Evolutionary conservation across 2,329 filamentous ascomycete genomes (phyloP), one percentile per base, ranked within the genome.

Genomic region (Trematosphaeria pertusa): DNA sequence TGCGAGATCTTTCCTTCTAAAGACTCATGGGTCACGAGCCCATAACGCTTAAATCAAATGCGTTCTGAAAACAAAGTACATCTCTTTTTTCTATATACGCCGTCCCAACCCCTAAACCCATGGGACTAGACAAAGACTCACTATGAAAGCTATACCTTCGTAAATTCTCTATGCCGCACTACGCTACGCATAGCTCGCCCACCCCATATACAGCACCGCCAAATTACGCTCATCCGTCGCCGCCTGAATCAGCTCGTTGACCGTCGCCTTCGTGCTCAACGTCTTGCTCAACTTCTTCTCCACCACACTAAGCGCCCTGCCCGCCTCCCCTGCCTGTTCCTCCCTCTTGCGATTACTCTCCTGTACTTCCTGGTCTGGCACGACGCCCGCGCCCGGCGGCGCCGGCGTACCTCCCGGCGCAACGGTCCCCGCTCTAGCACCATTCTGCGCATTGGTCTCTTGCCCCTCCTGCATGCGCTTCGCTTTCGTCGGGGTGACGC

Each of bases 201-300:
- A 71, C 2, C 70, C 70, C 57, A 64, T 68, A 48, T 70, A 99
- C 61, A 99, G 74, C 32, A 97, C 86, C 2, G 94, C 93, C 64
- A 99, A 71, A 67, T 99, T 97, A 58, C 84, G 83, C 75, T 96
- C 92, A 72, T 99, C 94, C 1, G 88, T 93, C 6, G 94, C 93
- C 74, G 96, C 89, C 69, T 97, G 94, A 56, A 99, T 99, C 54
- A 99, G 75, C 67, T 99, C 94, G 65, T 97, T 97, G 43, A 99
- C 94, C 11, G 91, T 97, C 3, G 94, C 95, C 44, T 88, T 89
- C 14, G 96, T 93, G 69, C 93, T 99, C 67, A 99, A 73, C 2
- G 89, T 92, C 79, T 96, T 96, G 54, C 88, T 89, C 58, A 99
- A 73, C 76, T 99, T 99, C 82, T 97, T 97, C 67, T 89, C 86